Evolutionary conservation across 352 stramenopile genomes (phyloP).

Genomic region (Phytopythium ostracodes): DNA sequence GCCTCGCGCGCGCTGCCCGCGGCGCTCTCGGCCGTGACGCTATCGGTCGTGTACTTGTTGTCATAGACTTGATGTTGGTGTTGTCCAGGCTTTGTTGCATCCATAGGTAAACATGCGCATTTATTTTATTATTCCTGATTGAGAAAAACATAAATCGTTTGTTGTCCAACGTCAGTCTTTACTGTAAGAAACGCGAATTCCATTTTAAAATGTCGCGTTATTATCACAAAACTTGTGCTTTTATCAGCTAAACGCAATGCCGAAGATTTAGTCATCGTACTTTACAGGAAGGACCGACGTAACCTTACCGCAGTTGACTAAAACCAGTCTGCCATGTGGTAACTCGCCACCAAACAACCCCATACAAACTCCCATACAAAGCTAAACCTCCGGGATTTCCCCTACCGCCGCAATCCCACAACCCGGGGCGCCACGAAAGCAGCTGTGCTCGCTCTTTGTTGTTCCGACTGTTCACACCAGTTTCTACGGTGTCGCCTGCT

Average conservation of each 20-base stretch:
- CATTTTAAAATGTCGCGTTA: too few relatives aligned
- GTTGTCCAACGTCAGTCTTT: too few relatives aligned
- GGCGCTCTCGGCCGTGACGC: conserved; percentile 18
- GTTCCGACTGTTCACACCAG: not conserved
- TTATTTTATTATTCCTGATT: not conserved
- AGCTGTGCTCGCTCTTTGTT: not conserved
- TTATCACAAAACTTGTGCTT: too few relatives aligned
- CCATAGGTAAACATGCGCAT: not conserved
- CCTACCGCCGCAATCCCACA: not conserved
- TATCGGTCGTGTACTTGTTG: conserved; percentile 34
- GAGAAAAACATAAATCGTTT: too few relatives aligned
- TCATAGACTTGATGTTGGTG: conserved; percentile 21
- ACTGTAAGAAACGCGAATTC: too few relatives aligned
- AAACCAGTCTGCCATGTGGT: not conserved
- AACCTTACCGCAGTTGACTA: too few relatives aligned
- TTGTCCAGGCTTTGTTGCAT: not conserved
- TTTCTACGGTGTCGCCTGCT: conserved; percentile 2
- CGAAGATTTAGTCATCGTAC: too few relatives aligned
- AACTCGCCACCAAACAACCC: not conserved
- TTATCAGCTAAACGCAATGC: too few relatives aligned
- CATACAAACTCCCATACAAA: not conserved
- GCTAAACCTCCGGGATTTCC: conserved; percentile 1
- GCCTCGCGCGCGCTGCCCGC: conserved; percentile 4
- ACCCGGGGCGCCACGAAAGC: conserved; percentile 1
- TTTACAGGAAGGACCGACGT: too few relatives aligned